Base-by-base conservation (phyloP, 306 rosid species). In the Dalbergia oliveri region DNA sequence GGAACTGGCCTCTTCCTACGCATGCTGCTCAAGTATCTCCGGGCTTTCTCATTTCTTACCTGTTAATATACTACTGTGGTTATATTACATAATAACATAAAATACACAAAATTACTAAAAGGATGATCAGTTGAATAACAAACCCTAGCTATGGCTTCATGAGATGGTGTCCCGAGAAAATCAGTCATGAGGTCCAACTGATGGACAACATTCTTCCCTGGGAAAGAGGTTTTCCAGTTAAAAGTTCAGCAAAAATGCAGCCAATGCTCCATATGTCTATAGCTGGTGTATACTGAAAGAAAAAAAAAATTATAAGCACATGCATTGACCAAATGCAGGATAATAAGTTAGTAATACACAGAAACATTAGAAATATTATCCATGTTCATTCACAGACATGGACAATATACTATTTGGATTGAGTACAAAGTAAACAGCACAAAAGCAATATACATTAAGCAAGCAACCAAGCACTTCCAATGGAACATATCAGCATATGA, bases 191-290 rank as follows among this genome's bases (percentile, higher is more conserved):
- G 81, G 82, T 92, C 97, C 86, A 92, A 77, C 76, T 92, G 97
- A 87, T 93, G 98, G 80, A 91, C 98, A 44, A 93, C 94, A 80
- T 93, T 93, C 86, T 93, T 93, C 45, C 97, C 97, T 1, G 97
- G 98, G 86, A 93, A 78, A 93, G 97, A 76, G 97, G 94, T 18
- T 93, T 93, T 80, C 97, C 97, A 9, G 97, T 93, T 80, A 93
- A 86, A 79, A 93, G 97, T 87, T 93, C 97, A 0, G 97, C 91
- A 33, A 91, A 93, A 75, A 93, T 93, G 92, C 97, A 93, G 34
- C 97, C 97, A 76, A 93, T 93, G 90, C 97, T 93, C 97, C 97
- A 93, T 81, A 86, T 88, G 84, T 93, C 97, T 86, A 93, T 93
- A 63, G 97, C 97, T 8, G 97, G 97, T 34, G 97, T 93, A 73